A percentile compares a stretch with the other conserved stretches of the same genome.
These are phyloP conservation scores for Leptographium galeiforme DNA, from an alignment of 2,329 filamentous ascomycete genomes.

Conservation along the genomic window DNA sequence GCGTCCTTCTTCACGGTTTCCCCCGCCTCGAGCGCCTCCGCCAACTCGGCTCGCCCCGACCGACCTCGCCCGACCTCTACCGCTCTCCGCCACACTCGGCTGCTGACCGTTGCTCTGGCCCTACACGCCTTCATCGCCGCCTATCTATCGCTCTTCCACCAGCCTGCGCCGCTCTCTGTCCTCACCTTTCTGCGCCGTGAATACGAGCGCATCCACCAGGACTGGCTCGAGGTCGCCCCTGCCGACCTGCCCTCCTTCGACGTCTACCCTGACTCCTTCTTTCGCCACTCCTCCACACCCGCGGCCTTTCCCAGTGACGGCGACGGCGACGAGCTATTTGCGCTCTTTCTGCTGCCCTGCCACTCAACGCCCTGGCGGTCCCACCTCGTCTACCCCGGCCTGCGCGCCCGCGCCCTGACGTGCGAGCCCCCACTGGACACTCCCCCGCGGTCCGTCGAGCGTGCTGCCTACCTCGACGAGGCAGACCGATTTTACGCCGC, in stretches of 20 bases:
- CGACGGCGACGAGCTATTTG: slow-evolving; percentile 37
- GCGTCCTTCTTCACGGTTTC: slow-evolving; percentile 48
- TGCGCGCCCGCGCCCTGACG: slow-evolving; percentile 71
- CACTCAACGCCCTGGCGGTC: slow-evolving; percentile 93
- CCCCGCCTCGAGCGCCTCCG: background rate
- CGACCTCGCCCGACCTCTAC: background rate
- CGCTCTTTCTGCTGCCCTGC: slow-evolving; percentile 86
- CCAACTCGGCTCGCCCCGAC: slow-evolving; percentile 13
- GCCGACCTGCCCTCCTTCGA: slow-evolving; percentile 19
- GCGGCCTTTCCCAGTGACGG: slow-evolving; percentile 3
- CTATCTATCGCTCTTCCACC: slow-evolving; percentile 69
- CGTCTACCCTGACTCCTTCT: slow-evolving; percentile 13
- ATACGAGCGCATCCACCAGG: slow-evolving; percentile 46
- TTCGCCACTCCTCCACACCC: slow-evolving; percentile 8
- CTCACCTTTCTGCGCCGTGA: slow-evolving; percentile 61
- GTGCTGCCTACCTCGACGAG: slow-evolving; percentile 67
- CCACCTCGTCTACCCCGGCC: slow-evolving; percentile 61
- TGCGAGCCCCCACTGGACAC: slow-evolving; percentile 78
- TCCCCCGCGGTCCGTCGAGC: slow-evolving; percentile 42
- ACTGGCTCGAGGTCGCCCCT: slow-evolving; percentile 19
- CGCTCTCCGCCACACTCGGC: slow-evolving; percentile 33
- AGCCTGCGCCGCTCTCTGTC: slow-evolving; percentile 65
- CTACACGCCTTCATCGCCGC: slow-evolving; percentile 58
- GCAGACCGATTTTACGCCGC: slow-evolving; percentile 82
- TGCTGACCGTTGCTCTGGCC: slow-evolving; percentile 45